A percentile compares a stretch with the other conserved stretches of the same genome.
These are phyloP conservation scores for Acacia concinna DNA, from an alignment of 331 rosid species.

Conservation along the genomic window DNA sequence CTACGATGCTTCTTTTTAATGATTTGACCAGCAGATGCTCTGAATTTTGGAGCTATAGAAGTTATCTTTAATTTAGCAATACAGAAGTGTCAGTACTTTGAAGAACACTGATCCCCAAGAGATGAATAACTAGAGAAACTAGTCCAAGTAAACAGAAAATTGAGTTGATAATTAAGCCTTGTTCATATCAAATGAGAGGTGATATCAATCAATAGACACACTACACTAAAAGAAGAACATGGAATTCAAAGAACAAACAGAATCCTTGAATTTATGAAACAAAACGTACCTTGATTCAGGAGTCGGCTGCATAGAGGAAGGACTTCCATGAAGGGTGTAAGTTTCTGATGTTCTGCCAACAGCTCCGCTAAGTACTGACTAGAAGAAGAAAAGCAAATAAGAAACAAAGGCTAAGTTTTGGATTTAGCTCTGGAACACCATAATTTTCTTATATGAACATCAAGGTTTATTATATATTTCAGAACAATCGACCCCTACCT, in stretches of 20 bases:
- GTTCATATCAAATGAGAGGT: constrained; percentile 23
- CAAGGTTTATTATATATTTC: background rate
- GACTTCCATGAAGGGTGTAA: constrained; percentile 88
- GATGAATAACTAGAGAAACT: constrained; percentile 19
- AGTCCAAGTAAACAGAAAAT: constrained; percentile 14
- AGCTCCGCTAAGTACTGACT: constrained; percentile 89
- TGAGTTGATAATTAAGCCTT: background rate
- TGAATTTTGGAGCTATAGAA: constrained; percentile 9
- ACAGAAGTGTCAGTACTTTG: background rate
- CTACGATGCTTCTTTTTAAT: constrained; percentile 24
- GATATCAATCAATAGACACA: constrained; percentile 5
- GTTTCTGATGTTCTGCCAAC: constrained; percentile 86
- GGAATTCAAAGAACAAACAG: constrained; percentile 6
- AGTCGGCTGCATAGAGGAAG: constrained; percentile 84
- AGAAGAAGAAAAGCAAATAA: constrained; percentile 34
- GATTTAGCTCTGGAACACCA: background rate
- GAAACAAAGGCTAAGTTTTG: background rate
- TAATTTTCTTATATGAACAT: background rate
- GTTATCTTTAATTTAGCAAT: background rate
- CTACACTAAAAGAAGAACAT: background rate
- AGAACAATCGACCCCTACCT: constrained; percentile 34
- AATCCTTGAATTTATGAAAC: constrained; percentile 17
- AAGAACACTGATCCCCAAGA: background rate
- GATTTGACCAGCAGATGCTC: constrained; percentile 17
- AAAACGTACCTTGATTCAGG: constrained; percentile 79